Evolutionary conservation across 2,329 filamentous ascomycete species (phyloP), one percentile per base, ranked within the genome.

Genomic region (Claviceps arundinis): DNA sequence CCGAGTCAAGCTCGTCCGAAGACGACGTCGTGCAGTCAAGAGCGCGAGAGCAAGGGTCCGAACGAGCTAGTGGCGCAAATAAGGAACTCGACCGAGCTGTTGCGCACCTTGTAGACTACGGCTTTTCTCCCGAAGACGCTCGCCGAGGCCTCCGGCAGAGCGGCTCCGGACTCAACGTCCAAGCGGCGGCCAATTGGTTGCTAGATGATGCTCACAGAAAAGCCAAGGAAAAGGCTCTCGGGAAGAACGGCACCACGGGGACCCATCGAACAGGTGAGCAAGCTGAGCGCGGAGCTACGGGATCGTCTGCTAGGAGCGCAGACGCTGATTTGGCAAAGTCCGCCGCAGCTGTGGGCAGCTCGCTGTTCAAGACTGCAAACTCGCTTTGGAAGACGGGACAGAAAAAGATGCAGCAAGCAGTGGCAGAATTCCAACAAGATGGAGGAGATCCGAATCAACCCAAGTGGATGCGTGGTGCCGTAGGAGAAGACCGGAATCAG

Each of bases 381-480:
- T 91, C 88, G 1, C 70, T 97, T 0, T 98, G 93, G 93, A 98
- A 95, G 65, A 87, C 86, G 3, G 84, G 91, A 0, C 88, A 90
- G 63, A 98, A 95, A 68, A 90, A 88, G 64, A 80, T 97, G 53
- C 89, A 95, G 61, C 89, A 93, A 67, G 91, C 89, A 4, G 87
- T 97, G 37, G 83, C 89, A 8, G 93, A 98, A 16, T 86, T 97
- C 54, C 80, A 85, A 58, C 75, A 80, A 56, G 76, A 77, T 5
- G 53, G 45, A 43, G 84, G 66, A 16, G 89, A 95, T 62, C 76
- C 85, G 2, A 87, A 67, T 61, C 87, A 95, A 63, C 93, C 93
- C 0, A 93, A 88, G 63, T 98, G 93, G 93, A 95, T 98, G 91
- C 82, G 85, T 60, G 85, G 90, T 53, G 77, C 81, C 11, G 34